Base-by-base conservation (phyloP, 805 yeast genomes). In the Cyberlindnera xylosilytica region DNA sequence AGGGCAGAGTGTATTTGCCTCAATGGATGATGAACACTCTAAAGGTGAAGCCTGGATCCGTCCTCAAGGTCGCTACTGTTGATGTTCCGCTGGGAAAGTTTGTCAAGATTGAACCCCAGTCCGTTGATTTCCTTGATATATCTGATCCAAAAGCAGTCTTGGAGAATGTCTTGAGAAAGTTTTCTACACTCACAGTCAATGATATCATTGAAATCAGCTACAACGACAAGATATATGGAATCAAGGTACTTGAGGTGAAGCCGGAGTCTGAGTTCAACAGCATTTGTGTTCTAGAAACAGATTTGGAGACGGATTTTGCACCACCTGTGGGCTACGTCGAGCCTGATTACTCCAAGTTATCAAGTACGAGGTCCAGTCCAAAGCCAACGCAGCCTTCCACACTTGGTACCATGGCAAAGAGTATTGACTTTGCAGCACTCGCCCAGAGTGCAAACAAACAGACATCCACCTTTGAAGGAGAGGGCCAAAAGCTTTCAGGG, bases 311-410 rank as follows among this genome's bases (percentile, higher is more conserved):
- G 0, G 99, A 93, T 60, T 93, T 93, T 69, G 98, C 97, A 2
- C 96, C 99, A 2, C 99, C 99, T 0, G 96, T 91, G 5, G 99
- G 99, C 0, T 93, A 93, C 60, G 96, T 87, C 16, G 98, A 91
- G 60, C 97, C 97, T 1, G 89, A 86, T 49, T 78, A 77, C 62
- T 22, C 65, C 51, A 52, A 61, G 62, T 28, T 42, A n/a, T 44
- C 44, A 32, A 44, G 30, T 3, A 36, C 44, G 26, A 42, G 45
- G 39, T 43, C 42, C 34, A 22, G 22, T 5, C 9, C 35, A 5
- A 32, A 22, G 24, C 36, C 39, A 18, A 17, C 19, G 12, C 31
- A 34, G 2, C 34, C 51, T 2, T 11, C 22, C 6, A 72, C 74
- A 2, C 67, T 76, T 7, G 91, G 87, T 1, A 73, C 87, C 0